Evolutionary conservation across 495 filamentous ascomycete genomes (phyloP), one percentile per base, ranked within the genome.

Genomic region (Daldinia decipiens): DNA sequence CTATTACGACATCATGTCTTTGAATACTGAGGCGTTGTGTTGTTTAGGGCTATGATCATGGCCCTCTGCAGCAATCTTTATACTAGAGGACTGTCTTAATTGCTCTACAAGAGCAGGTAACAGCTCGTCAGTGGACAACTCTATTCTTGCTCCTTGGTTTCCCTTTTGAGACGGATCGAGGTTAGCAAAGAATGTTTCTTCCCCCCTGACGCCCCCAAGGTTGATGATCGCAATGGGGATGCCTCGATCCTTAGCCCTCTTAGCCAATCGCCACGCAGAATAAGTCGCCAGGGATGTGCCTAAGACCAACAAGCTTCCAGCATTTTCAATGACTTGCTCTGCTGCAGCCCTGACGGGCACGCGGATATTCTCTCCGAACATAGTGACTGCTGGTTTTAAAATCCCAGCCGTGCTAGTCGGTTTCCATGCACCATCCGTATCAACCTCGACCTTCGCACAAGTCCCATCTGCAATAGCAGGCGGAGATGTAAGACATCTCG

Each of bases 211-310:
- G 6, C 93, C 93, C 13, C 93, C 93, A 9, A 95, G 80, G 74
- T 95, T 97, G 59, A 97, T 81, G 55, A 96, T 88, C 0, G 87
- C 95, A 76, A 98, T 90, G 3, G 93, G 91, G 88, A 94, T 94
- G 8, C 90, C 91, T 70, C 86, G 83, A 69, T 93, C 90, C 65
- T 90, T 90, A 8, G 95, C 95, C 62, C 89, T 82, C 83, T 92
- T 94, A 7, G 90, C 93, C 39, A 99, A 76, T 67, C 95, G 85
- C 93, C 93, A 99, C 1, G 95, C 95, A 6, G 93, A 97, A 78
- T 94, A 98, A 0, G 95, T 98, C 8, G 95, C 95, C 53, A 99
- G 82, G 72, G 92, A 96, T 43, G 90, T 97, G 8, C 94, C 95
- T 13, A 98, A 76, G 15, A 98, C 86, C 31, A 99, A 83, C 24